Evolutionary conservation across 768 basidiomycete species (phyloP).

Genomic region (Tulasnella sp.): DNA sequence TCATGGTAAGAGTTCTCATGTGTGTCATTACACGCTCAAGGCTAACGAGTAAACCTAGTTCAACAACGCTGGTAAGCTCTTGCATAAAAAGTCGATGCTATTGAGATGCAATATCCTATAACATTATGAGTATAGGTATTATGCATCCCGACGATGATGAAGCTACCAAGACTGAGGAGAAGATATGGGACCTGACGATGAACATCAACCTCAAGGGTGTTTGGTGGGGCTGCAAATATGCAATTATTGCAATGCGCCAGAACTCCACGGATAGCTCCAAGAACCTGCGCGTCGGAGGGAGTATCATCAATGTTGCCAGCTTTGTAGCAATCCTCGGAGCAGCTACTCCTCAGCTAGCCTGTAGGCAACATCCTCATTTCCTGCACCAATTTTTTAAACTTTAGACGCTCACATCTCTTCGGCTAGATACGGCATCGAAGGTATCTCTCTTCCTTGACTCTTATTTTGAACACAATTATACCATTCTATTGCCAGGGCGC

Average conservation of each 20-base stretch:
- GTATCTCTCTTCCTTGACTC: not conserved
- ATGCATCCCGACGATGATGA: slow-evolving; percentile 96
- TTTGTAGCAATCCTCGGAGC: slow-evolving; percentile 95
- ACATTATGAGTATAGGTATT: slow-evolving; percentile 46
- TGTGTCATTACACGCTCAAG: not conserved
- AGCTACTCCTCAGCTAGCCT: slow-evolving; percentile 96
- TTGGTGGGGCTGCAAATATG: slow-evolving; percentile 99
- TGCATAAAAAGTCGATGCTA: not conserved
- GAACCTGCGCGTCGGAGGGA: slow-evolving; percentile 63
- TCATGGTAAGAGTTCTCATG: slow-evolving; percentile 54
- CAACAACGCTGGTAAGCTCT: slow-evolving; percentile 63
- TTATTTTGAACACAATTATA: too few relatives aligned
- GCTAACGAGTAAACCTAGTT: slow-evolving; percentile 41
- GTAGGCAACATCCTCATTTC: slow-evolving; percentile 36
- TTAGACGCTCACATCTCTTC: slow-evolving; percentile 10
- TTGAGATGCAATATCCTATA: not conserved
- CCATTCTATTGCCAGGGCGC: slow-evolving; percentile 43
- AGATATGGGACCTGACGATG: slow-evolving; percentile 91
- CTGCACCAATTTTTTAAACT: not conserved
- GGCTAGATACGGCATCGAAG: slow-evolving; percentile 25
- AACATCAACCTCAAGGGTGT: slow-evolving; percentile 96
- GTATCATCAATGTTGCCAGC: slow-evolving; percentile 96
- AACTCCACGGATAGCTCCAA: slow-evolving; percentile 76
- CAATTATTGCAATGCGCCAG: slow-evolving; percentile 89
- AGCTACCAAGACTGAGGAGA: slow-evolving; percentile 92